These are phyloP conservation scores for Ilex asprella DNA, from an alignment of 257 asterid species.

Conservation along the genomic window DNA sequence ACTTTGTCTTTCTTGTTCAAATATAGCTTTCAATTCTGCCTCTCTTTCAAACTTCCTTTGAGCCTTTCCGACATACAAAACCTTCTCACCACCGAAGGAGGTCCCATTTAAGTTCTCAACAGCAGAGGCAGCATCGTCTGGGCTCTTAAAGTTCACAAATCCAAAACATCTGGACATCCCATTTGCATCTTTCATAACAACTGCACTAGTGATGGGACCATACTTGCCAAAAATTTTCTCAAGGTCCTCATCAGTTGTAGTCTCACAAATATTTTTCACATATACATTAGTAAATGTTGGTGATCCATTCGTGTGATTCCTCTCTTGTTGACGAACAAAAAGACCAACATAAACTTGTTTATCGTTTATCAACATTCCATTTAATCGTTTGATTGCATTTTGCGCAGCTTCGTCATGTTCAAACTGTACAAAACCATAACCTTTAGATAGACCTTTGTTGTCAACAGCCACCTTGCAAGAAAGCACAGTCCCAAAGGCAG, in stretches of 20 bases:
- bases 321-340: constrained; percentile 64
- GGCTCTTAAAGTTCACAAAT: constrained; percentile 52
- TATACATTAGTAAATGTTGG: constrained; percentile 58
- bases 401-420: constrained; percentile 69
- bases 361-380: constrained; percentile 75
- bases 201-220: constrained; percentile 64
- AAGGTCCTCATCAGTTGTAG: constrained; percentile 35
- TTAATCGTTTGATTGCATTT: constrained; percentile 39
- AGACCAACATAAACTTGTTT: constrained; percentile 69
- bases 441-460: too few relatives aligned
- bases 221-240: constrained; percentile 41
- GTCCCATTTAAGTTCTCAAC: constrained; percentile 55
- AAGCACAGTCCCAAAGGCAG: too few relatives aligned
- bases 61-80: constrained; percentile 63
- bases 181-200: constrained; percentile 50
- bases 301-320: constrained; percentile 28
- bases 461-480: too few relatives aligned
- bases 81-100: constrained; percentile 35
- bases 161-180: constrained; percentile 78
- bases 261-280: constrained; percentile 56
- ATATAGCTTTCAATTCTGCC: constrained; percentile 50
- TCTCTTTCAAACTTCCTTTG: constrained; percentile 80
- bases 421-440: constrained; percentile 12
- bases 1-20: constrained; percentile 51
- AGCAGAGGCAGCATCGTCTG: constrained; percentile 54